Evolutionary conservation across 257 asterid species (phyloP).

Genomic region (Solanum ossicruentum): DNA sequence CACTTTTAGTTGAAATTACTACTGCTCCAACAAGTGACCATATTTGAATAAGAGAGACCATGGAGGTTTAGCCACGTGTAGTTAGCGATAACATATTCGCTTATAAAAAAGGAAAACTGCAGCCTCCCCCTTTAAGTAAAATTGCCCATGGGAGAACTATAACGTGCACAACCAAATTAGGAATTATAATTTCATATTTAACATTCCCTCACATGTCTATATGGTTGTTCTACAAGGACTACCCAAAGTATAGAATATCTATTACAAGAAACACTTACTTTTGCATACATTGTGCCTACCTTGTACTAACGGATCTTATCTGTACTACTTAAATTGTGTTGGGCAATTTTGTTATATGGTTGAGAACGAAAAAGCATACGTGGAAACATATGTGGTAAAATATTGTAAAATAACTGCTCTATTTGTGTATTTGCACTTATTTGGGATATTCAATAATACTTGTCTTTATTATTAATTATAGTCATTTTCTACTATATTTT

Average conservation of each 20-base stretch:
- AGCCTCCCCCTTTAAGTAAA: background rate
- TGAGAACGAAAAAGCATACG: too few relatives aligned
- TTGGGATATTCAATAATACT: too few relatives aligned
- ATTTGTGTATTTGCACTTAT: too few relatives aligned
- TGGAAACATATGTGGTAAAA: too few relatives aligned
- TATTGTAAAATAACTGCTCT: too few relatives aligned
- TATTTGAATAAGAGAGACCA: background rate
- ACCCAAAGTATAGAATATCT: background rate
- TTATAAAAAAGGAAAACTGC: background rate
- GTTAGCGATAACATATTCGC: background rate
- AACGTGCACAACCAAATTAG: background rate
- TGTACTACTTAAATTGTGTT: background rate
- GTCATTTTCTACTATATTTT: accelerated
- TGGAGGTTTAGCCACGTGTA: background rate
- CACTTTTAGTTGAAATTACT: too few relatives aligned
- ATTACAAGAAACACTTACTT: background rate
- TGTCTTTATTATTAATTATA: too few relatives aligned
- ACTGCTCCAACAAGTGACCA: background rate
- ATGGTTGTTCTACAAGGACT: background rate
- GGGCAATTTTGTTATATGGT: background rate
- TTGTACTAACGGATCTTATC: background rate
- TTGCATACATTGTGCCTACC: background rate
- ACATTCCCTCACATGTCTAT: background rate
- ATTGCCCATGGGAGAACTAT: background rate
- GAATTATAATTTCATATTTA: background rate